These are phyloP conservation scores for Piromyces sp. DNA, from an alignment of 192 early-diverging fungal species.

Conservation along the genomic window DNA sequence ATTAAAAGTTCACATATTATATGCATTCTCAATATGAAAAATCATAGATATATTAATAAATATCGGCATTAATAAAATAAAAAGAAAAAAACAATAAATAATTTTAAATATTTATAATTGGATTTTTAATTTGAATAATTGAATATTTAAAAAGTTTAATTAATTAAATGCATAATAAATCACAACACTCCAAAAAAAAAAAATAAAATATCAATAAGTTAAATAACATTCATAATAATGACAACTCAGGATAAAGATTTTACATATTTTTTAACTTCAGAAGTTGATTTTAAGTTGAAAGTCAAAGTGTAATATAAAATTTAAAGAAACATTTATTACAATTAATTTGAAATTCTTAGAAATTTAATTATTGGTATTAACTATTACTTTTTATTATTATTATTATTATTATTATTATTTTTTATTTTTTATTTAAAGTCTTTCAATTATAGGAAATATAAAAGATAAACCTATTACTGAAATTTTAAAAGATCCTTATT, in stretches of 20 bases:
- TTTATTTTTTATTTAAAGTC: neutral
- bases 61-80: too few species aligned
- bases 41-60: too few species aligned
- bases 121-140: too few species aligned
- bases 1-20: too few species aligned
- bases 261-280: neutral
- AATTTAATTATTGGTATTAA: too few species aligned
- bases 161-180: neutral
- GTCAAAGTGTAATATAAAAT: neutral
- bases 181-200: neutral
- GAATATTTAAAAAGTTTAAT: too few species aligned
- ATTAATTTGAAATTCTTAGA: neutral
- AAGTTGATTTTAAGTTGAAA: neutral
- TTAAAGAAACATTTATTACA: neutral
- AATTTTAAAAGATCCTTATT: neutral
- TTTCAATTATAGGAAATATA: neutral
- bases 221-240: neutral
- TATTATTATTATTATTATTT: too few species aligned
- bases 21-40: too few species aligned
- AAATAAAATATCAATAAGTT: neutral
- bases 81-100: too few species aligned
- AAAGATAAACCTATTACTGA: neutral
- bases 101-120: too few species aligned
- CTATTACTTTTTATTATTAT: too few species aligned
- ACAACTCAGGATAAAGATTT: neutral